Percentiles rank a stretch among this genome's conserved stretches.
These are phyloP conservation scores for Magnusiomyces clavatus DNA, from an alignment of 1,139 yeast genomes.

Conservation along the genomic window DNA sequence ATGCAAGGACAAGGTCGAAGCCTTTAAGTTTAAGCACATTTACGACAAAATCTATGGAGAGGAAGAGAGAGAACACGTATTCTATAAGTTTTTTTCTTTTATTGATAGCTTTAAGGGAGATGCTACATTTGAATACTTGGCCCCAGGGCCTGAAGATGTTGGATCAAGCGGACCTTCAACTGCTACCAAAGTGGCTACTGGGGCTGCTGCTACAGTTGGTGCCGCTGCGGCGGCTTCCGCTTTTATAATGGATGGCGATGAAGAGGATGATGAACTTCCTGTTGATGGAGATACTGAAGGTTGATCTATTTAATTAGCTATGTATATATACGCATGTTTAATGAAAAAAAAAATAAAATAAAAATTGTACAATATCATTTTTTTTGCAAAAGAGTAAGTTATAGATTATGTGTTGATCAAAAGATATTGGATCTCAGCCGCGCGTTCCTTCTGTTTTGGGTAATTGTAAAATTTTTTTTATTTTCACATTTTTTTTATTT, in stretches of 20 bases:
- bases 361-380: too few species aligned
- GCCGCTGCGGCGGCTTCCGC: neutral
- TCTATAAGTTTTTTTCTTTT: constrained; percentile 81
- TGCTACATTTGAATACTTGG: constrained; percentile 57
- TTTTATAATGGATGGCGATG: constrained; percentile 4
- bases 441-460: too few species aligned
- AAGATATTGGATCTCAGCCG: too few species aligned
- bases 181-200: neutral
- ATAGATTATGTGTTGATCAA: too few species aligned
- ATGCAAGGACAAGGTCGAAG: constrained; percentile 65
- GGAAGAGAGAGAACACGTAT: constrained; percentile 79
- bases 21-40: constrained; percentile 77
- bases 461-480: too few species aligned
- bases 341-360: too few species aligned
- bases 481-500: too few species aligned
- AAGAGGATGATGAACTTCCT: constrained; percentile 6
- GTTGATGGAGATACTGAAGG: constrained; percentile 4
- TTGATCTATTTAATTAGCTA: neutral
- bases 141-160: constrained; percentile 4
- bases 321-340: too few species aligned
- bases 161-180: constrained; percentile 1
- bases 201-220: neutral
- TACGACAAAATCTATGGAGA: constrained; percentile 89
- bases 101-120: constrained; percentile 65
- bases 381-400: too few species aligned